Evolutionary conservation across 768 basidiomycete species (phyloP), one percentile per base, ranked within the genome.

Genomic region (Leucocoprinus sp.): DNA sequence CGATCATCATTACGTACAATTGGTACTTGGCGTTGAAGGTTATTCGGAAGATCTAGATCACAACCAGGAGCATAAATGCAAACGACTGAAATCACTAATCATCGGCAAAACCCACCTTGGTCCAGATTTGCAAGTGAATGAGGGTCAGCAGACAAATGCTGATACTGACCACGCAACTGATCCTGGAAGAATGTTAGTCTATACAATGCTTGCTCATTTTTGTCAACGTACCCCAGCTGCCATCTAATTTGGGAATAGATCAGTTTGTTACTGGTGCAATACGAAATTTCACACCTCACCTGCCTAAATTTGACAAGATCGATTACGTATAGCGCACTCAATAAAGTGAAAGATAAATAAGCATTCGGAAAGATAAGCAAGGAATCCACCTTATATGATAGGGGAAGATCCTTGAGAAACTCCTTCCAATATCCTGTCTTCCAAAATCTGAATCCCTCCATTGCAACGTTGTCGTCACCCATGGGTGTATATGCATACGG

Each of bases 401-500:
- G 8, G 91, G n/a, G 87, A 45, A 69, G 67, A 0, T 88, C 93
- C 37, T 73, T 67, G 43, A 98, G 66, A 57, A 88, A 90, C 18
- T 97, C 84, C 53, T 76, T 81, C 96, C 95, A 93, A 56, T 93
- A 93, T 0, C 93, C 96, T 0, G 82, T 86, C 67, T 98, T 97
- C 96, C 96, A 99, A 69, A 99, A 99, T 22, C 96, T 72, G 70
- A 93, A 99, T 0, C 93, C 93, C 60, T 98, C 96, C 84, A 97
- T 96, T 24, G 93, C 96, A 18, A 67, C 63, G 52, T 95, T 88
- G 55, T 95, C 90, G 55, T 95, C 82, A 2, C 96, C 96, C 96
- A 99, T 99, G 0, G 96, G 96, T 0, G 93, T 89, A 55, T 93
- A 97, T 0, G 84, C 93, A 53, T 98, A 98, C 1, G 95, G 93